phyloP scores from a whole-genome alignment of 2,329 filamentous ascomycete genomes.

The Venturiaceae sp. region DNA sequence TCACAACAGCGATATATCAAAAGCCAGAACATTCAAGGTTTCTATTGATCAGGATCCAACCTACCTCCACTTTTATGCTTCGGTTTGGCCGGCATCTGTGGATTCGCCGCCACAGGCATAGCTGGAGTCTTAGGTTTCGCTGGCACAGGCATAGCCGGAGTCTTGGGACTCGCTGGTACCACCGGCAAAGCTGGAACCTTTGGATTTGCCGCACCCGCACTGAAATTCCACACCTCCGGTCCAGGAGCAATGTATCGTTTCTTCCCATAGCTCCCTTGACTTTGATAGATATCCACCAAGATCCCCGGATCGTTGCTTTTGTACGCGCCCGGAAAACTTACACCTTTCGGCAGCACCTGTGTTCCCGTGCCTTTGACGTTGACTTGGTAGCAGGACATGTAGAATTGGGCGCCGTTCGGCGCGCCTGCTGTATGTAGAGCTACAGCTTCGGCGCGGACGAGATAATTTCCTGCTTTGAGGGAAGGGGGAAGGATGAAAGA shows the following conservation, averaged over 20 bases:
- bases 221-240: slow-evolving; percentile 7
- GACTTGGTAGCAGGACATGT: slow-evolving; percentile 9
- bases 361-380: slow-evolving; percentile 1
- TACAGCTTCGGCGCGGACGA: slow-evolving; percentile 12
- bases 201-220: too few relatives aligned
- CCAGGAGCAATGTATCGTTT: slow-evolving; percentile 4
- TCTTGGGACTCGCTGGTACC: too few relatives aligned
- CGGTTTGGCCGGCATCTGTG: too few relatives aligned
- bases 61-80: too few relatives aligned
- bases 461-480: slow-evolving; percentile 10
- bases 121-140: too few relatives aligned
- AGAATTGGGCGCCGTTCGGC: slow-evolving; percentile 6
- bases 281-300: slow-evolving; percentile 4
- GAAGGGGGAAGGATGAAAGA: slow-evolving; percentile 4
- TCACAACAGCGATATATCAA: too few relatives aligned
- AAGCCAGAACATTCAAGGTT: too few relatives aligned
- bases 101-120: too few relatives aligned
- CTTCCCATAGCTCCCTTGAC: background rate
- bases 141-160: too few relatives aligned
- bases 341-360: slow-evolving; percentile 1
- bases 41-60: too few relatives aligned
- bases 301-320: background rate
- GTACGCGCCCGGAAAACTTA: slow-evolving; percentile 8
- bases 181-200: too few relatives aligned
- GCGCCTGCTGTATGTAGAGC: slow-evolving; percentile 7